phyloP scores from a whole-genome alignment of 2,329 filamentous ascomycete genomes.

The Ophiocordyceps camponoti-floridani region DNA sequence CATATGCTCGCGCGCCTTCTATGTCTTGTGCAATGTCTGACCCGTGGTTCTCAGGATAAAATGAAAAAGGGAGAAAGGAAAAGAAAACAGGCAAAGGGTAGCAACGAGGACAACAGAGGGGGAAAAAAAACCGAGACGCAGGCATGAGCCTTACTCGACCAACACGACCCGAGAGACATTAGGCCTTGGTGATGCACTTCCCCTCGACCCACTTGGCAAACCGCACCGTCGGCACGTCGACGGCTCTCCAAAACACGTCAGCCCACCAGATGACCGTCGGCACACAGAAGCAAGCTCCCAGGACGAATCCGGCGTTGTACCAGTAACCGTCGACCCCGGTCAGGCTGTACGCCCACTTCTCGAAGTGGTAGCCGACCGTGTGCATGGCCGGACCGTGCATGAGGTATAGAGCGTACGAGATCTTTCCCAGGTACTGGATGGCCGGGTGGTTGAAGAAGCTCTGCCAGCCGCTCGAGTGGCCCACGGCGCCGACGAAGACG shows the following conservation, averaged over 20 bases:
- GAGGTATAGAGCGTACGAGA: slow-evolving; percentile 43
- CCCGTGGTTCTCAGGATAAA: background rate
- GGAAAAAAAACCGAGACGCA: too few relatives aligned
- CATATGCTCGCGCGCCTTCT: background rate
- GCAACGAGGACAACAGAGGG: too few relatives aligned
- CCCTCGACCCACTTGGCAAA: slow-evolving; percentile 38
- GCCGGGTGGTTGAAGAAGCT: slow-evolving; percentile 28
- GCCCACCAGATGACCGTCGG: slow-evolving; percentile 34
- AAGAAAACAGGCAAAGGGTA: too few relatives aligned
- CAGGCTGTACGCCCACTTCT: slow-evolving; percentile 27
- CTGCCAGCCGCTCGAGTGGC: slow-evolving; percentile 27
- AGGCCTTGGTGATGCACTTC: slow-evolving; percentile 16
- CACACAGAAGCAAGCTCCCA: slow-evolving; percentile 28
- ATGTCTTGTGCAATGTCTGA: background rate
- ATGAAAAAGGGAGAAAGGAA: too few relatives aligned
- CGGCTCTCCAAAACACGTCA: slow-evolving; percentile 36
- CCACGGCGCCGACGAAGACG: slow-evolving; percentile 30
- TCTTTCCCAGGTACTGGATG: slow-evolving; percentile 40
- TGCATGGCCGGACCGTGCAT: slow-evolving; percentile 40
- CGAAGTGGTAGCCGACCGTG: slow-evolving; percentile 30
- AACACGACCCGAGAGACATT: background rate
- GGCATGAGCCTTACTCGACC: too few relatives aligned
- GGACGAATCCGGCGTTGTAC: slow-evolving; percentile 27
- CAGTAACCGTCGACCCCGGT: slow-evolving; percentile 26
- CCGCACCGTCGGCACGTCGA: slow-evolving; percentile 36